Base-by-base conservation (phyloP, 768 basidiomycete species). In the Naganishia onofrii region DNA sequence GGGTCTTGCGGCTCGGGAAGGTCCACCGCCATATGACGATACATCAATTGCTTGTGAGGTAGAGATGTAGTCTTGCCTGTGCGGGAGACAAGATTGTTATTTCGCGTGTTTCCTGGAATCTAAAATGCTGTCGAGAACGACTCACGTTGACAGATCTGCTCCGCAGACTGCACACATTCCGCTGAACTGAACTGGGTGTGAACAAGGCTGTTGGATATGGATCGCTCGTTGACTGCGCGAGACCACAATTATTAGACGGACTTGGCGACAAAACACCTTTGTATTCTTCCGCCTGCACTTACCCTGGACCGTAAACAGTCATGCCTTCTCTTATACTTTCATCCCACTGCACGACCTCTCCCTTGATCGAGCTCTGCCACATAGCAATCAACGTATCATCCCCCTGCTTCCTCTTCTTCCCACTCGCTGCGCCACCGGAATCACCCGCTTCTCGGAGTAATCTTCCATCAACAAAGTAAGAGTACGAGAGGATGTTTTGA, bases 161-260 rank as follows among this genome's bases (percentile, higher is more conserved):
- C 93, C 95, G 77, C 95, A 99, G 34, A 96, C 80, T 0, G 91
- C 92, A 78, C 95, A 99, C 58, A 99, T 84, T 0, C 95, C 95
- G 51, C 89, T 88, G 60, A 95, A 84, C 79, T 97, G 94, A 75
- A 95, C 88, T 70, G 91, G 91, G 81, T 99, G 95, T 69, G 92
- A 93, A 83, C 95, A 99, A n/a, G 93, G 91, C 81, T 97, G 94
- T 55, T 87, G 82, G 72, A 97, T 83, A 44, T 86, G 81, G 28
- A 93, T 58, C 54, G 82, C 55, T 10, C 76, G 71, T 64, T 75
- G 74, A 26, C 81, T 81, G 64, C 0, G 13, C 42, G 15, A 57
- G 15, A 23, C 3, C n/a, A n/a, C n/a, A n/a, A n/a, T 13, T 9
- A 57, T 23, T 21, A 5, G 28, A 38, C 42, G 15, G 15, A 21